Percentiles rank a stretch among this genome's conserved stretches.
phyloP scores from a whole-genome alignment of 306 rosid genomes.

The Adenanthera pavonina region DNA sequence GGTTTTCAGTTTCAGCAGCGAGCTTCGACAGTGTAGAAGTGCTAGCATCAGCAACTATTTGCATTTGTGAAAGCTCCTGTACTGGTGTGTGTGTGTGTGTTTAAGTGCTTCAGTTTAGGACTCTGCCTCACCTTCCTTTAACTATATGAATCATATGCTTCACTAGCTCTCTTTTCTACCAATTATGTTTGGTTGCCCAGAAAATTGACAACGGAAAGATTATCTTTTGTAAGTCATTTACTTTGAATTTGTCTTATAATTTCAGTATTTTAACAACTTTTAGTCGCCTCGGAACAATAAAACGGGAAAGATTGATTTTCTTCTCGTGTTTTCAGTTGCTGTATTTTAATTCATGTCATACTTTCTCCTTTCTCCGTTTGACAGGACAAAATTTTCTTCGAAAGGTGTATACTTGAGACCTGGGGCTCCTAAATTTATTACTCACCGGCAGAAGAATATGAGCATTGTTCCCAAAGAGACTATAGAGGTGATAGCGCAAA shows the following conservation, averaged over 20 bases:
- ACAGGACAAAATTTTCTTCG: neutral
- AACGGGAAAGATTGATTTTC: neutral
- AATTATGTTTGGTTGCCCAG: neutral
- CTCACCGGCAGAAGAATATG: conserved; percentile 45
- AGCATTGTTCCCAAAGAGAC: conserved; percentile 90
- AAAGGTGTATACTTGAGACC: neutral
- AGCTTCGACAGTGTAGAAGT: neutral
- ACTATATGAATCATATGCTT: neutral
- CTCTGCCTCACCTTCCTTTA: neutral
- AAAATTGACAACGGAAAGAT: neutral
- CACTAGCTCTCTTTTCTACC: neutral
- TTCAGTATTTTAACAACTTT: neutral
- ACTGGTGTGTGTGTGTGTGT: neutral
- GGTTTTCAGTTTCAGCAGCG: neutral
- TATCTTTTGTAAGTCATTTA: neutral
- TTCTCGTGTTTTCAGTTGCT: neutral
- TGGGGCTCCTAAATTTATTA: neutral
- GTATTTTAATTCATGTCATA: neutral
- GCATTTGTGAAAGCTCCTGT: neutral
- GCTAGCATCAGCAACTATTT: neutral
- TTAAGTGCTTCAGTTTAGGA: neutral
- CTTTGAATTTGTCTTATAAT: neutral
- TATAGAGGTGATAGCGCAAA: conserved; percentile 84
- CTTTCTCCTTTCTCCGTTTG: neutral
- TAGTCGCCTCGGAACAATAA: neutral